Evolutionary conservation across 352 stramenopile genomes (phyloP), one percentile per base, ranked within the genome.

Genomic region (Blastocystis sp.): DNA sequence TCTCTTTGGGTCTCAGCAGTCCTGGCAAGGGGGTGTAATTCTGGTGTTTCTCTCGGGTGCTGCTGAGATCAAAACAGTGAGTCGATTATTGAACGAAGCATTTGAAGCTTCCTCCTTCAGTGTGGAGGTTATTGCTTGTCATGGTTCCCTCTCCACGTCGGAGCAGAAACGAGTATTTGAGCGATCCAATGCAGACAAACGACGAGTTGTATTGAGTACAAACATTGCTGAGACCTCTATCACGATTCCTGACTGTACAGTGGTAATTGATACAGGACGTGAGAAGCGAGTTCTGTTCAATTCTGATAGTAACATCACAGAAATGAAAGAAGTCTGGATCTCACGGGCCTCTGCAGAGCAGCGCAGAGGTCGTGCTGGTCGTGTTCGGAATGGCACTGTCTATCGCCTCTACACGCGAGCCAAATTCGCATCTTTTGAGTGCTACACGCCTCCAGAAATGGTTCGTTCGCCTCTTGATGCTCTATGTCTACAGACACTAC

Each of bases 221-320:
- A 98, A 98, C 88, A 97, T 98, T 71, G 95, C 95, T 16, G 95
- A 98, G 88, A 98, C 95, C 0, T 97, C 93, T 5, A 85, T 98
- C 7, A 98, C 95, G 1, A 97, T 98, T 73, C 93, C 96, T 32
- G 94, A 97, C 88, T 93, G 96, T 54, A 94, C 91, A 7, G 89
- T 93, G 65, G 93, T 96, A 0, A 92, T 96, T 59, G 93, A 96
- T 88, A 91, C 89, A 32, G 92, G 91, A 59, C 90, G 91, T 37
- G 92, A 96, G 67, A 97, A 96, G 78, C 91, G 95, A 88, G 93
- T 92, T 59, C 91, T 90, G 35, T 93, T 93, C 73, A 90, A 93
- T 63, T 88, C 91, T 24, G 74, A 90, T 19, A 92, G 90, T 56
- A 89, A 91, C 57, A 93, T 94, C 88, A 88, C 91, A 66, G 91